Base-by-base conservation (phyloP, 139 green algal genomes). In the Micractinium conductrix region DNA sequence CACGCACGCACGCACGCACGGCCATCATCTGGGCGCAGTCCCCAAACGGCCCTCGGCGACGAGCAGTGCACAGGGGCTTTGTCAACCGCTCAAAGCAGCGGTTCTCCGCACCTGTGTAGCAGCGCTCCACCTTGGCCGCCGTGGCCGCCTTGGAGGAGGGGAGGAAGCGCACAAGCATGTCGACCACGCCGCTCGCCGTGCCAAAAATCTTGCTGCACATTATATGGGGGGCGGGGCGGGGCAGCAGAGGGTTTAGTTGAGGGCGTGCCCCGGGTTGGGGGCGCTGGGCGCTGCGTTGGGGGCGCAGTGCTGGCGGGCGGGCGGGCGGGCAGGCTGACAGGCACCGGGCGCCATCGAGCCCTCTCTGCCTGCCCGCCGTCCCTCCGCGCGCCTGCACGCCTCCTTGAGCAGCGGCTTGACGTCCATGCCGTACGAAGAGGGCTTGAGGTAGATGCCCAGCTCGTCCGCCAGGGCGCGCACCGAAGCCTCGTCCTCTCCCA, bases 341-440 rank as follows among this genome's bases (percentile, higher is more conserved):
- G n/a, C n/a, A n/a, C n/a, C n/a, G n/a, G n/a, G n/a, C n/a, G n/a
- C n/a, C n/a, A n/a, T n/a, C n/a, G n/a, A n/a, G n/a, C n/a, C n/a
- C n/a, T n/a, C n/a, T n/a, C n/a, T n/a, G n/a, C n/a, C n/a, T n/a
- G n/a, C n/a, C n/a, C n/a, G n/a, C n/a, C n/a, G n/a, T n/a, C 65
- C n/a, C 63, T 22, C 65, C 22, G 33, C 65, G 35, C 65, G 24
- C 65, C 10, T 73, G 33, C 35, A 89, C 24, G 88, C 90, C 81
- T 96, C 89, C 74, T 97, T 98, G 9, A 98, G 87, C 84, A 99
- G 87, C 6, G 96, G 97, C 89, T 97, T 97, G 48, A 97, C 95
- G 88, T 99, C 95, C 81, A 93, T 89, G 71, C 88, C 88, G 88
- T 96, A 98, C 5, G 83, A 50, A 22, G 86, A 85, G 0, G 93